Conservation (phyloP, 148 eudicot species). For the Silene latifolia region DNA sequence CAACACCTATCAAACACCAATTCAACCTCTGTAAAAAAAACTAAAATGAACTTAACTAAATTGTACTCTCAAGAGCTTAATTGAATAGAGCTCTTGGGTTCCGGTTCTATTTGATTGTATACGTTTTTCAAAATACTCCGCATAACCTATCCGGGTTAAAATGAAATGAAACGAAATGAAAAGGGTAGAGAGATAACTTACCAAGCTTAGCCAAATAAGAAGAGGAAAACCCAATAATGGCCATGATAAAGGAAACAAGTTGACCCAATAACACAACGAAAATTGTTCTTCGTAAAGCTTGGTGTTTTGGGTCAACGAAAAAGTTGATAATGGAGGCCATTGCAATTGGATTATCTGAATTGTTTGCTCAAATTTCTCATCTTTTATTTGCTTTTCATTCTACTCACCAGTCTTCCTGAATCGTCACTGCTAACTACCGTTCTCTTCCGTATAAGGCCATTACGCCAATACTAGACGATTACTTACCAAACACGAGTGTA, state of each 20-base stretch:
- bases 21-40: too few relatives aligned
- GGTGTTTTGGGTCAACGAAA: conserved; percentile 27
- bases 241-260: conserved; percentile 49
- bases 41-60: too few relatives aligned
- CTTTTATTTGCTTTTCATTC: neutral
- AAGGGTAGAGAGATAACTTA: conserved; percentile 3
- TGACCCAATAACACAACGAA: conserved; percentile 52
- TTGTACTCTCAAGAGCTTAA: too few relatives aligned
- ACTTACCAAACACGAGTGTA: neutral
- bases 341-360: neutral
- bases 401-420: neutral
- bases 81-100: too few relatives aligned
- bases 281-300: conserved; percentile 21
- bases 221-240: conserved; percentile 46
- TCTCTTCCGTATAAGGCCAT: neutral
- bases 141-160: neutral
- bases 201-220: conserved; percentile 53
- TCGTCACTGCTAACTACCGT: neutral
- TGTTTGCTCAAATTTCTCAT: neutral
- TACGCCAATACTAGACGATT: neutral
- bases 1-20: conserved; percentile 45
- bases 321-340: neutral
- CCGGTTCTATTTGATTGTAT: too few relatives aligned
- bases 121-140: too few relatives aligned
- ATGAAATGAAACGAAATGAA: neutral